Base-by-base conservation (phyloP, 208 protist genomes). In the Crithidia sp. region DNA sequence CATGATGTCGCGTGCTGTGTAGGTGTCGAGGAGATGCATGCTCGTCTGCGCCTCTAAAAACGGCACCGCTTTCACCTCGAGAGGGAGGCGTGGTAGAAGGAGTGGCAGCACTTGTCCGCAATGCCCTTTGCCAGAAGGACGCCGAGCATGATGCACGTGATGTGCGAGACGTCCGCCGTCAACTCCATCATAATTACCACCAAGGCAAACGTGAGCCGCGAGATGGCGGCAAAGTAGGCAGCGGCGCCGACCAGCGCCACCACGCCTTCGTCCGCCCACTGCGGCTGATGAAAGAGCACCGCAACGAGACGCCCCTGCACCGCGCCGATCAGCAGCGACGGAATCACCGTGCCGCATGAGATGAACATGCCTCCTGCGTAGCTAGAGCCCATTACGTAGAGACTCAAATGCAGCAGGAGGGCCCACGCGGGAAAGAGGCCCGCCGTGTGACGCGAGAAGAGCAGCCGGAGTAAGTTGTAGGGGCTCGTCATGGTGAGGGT, bases 161-260 rank as follows among this genome's bases (percentile, higher is more conserved):
- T 78, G 69, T 94, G 92, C 56, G 87, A 83, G 13, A 97, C 74
- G 60, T 95, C 90, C n/a, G 88, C 86, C 9, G 92, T 93, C 41
- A 95, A 49, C 74, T 97, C 94, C 81, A 96, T 86, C 87, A 97
- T 83, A 62, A 97, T 94, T 16, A 97, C 91, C 39, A 89, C 83
- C 12, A 96, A 76, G 4, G 89, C 90, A 44, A 97, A 86, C 10
- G 94, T 96, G 2, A 96, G 81, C 39, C 94, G 87, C 6, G 89
- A 93, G 37, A 96, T 88, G 53, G 92, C 94, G 3, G 83, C 86
- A 54, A 96, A 89, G 66, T 96, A 95, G 2, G 87, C 79, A 0
- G 89, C 87, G 10, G 90, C 86, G 16, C 94, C 94, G 43, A 97
- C 76, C 6, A 97, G 74, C 5, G 94, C 89, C 8, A 94, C 87